phyloP scores from a whole-genome alignment of 192 early-diverging fungal species.

The Gamsiella multidivaricata region DNA sequence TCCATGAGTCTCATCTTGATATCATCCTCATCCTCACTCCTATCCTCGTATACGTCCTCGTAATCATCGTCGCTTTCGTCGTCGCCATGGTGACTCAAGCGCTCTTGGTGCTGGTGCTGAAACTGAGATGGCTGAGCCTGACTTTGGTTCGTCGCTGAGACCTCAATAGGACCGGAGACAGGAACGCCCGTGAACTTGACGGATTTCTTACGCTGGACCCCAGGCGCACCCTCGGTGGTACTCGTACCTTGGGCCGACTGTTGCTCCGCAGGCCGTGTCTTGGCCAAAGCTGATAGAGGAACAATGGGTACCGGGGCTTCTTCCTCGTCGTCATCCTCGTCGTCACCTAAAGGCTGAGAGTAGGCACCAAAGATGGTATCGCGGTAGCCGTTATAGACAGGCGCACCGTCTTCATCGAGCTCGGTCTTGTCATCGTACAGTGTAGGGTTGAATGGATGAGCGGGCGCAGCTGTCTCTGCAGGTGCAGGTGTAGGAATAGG shows the following conservation, averaged over 20 bases:
- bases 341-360: constrained; percentile 22
- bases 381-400: constrained; percentile 53
- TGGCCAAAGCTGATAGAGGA: constrained; percentile 4
- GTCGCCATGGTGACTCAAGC: constrained; percentile 10
- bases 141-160: neutral
- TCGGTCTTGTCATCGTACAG: constrained; percentile 49
- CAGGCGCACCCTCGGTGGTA: neutral
- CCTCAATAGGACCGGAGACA: constrained; percentile 28
- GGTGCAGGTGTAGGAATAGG: neutral
- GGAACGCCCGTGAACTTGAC: constrained; percentile 49
- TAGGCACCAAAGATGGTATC: constrained; percentile 54
- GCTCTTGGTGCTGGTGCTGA: constrained; percentile 1
- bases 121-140: neutral
- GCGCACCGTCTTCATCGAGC: constrained; percentile 37
- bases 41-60: constrained; percentile 18
- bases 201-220: constrained; percentile 48
- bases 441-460: constrained; percentile 38
- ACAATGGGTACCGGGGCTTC: constrained; percentile 12
- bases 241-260: neutral
- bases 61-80: constrained; percentile 5
- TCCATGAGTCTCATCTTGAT: constrained; percentile 48
- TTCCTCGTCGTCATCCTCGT: constrained; percentile 35
- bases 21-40: constrained; percentile 26
- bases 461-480: too few species aligned
- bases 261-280: too few species aligned